Evolutionary conservation across 75 land plant genomes (phyloP).

Genomic region (Gnetum montanum): DNA sequence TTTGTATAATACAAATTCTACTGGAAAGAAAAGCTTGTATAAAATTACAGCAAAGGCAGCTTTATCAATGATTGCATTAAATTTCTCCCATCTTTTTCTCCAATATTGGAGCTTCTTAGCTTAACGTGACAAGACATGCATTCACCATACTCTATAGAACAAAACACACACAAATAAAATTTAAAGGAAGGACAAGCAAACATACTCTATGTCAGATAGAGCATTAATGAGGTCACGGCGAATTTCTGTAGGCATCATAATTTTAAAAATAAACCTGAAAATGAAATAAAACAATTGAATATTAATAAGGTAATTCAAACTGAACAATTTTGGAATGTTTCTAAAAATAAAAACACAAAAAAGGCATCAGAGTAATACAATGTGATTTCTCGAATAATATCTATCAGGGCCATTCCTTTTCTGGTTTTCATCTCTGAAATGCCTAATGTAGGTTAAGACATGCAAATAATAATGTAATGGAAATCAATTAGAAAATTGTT

Average conservation of each 20-base stretch:
- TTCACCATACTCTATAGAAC: no score
- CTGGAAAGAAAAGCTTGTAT: no score
- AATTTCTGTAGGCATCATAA: slow-evolving; percentile 80
- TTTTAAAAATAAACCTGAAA: slow-evolving; percentile 85
- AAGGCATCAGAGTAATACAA: slow-evolving; percentile 27
- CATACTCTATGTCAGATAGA: slow-evolving; percentile 91
- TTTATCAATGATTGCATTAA: no score
- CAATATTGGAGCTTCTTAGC: no score
- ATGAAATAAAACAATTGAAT: not conserved
- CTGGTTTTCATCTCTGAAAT: slow-evolving; percentile 72
- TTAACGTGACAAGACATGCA: no score
- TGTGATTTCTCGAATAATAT: slow-evolving; percentile 81
- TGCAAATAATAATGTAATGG: no score
- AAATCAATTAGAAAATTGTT: no score
- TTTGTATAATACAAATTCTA: no score
- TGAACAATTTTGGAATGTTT: not conserved
- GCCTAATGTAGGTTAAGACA: slow-evolving; percentile 32
- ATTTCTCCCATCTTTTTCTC: no score
- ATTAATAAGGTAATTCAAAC: not conserved
- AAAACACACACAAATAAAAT: no score
- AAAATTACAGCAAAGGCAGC: no score
- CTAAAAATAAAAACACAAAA: not conserved
- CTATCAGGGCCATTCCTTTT: slow-evolving; percentile 90
- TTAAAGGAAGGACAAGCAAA: no score
- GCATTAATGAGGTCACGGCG: slow-evolving; percentile 75